Conservation (phyloP, 208 protist species). For the Trypanosomatidae sp. region DNA sequence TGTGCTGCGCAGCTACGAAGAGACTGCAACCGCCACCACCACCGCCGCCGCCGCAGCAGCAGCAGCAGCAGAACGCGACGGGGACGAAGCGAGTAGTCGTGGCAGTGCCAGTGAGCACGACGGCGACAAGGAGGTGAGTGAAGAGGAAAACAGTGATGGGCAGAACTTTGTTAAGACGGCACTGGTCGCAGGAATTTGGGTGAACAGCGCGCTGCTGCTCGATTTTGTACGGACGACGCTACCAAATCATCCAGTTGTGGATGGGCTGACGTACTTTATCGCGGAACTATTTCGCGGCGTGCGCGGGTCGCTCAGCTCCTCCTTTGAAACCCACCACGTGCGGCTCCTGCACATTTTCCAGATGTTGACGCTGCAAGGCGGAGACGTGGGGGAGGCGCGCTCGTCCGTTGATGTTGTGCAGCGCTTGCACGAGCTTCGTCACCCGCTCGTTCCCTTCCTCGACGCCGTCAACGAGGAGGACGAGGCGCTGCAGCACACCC, state of each 20-base stretch:
- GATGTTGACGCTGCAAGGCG: slow-evolving; percentile 19
- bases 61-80: background rate
- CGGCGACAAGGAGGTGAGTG: slow-evolving; percentile 9
- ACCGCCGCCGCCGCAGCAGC: background rate
- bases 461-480: slow-evolving; percentile 21
- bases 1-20: slow-evolving; percentile 45
- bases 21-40: background rate
- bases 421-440: slow-evolving; percentile 14
- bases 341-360: slow-evolving; percentile 49
- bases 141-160: slow-evolving; percentile 2
- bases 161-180: background rate
- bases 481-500: background rate
- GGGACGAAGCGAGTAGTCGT: slow-evolving; percentile 8
- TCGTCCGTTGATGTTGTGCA: slow-evolving; percentile 19
- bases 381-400: background rate
- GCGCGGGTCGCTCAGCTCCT: slow-evolving; percentile 76
- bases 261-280: slow-evolving; percentile 61
- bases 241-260: slow-evolving; percentile 53
- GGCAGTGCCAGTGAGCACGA: slow-evolving; percentile 11
- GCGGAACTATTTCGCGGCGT: slow-evolving; percentile 84
- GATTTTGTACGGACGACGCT: slow-evolving; percentile 49
- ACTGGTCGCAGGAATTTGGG: slow-evolving; percentile 27
- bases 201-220: slow-evolving; percentile 14
- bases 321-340: slow-evolving; percentile 73
- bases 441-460: slow-evolving; percentile 21